Base-by-base conservation (phyloP, 148 eudicot genomes). In the Dysphania ambrosioides region DNA sequence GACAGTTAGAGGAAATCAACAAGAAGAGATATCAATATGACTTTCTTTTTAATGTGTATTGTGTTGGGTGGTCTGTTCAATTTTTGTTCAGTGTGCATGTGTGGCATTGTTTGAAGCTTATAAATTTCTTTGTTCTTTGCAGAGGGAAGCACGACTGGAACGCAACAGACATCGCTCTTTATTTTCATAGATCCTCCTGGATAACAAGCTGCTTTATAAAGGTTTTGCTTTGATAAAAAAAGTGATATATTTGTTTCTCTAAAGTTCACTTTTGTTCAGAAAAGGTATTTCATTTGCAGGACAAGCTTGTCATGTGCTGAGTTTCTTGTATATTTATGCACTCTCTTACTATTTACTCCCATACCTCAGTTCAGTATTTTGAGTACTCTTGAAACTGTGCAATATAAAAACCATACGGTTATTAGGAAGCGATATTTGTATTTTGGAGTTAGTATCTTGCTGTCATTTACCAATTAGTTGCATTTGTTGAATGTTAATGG, bases 91-190 rank as follows among this genome's bases (percentile, higher is more conserved):
- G 13, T 31, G 34, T 24, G 38, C n/a, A 29, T 31, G 2, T n/a
- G n/a, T n/a, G n/a, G n/a, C n/a, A 29, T 34, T 23, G 61, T 31
- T 57, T 44, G 19, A 2, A 35, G 26, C 73, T 61, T 51, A 30
- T 71, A 24, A 35, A 3, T 3, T 61, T 26, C 16, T 61, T 35
- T 73, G 5, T 74, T 21, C 55, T 31, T 26, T 75, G 71, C 90
- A 91, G 97, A 91, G 97, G 83, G 89, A 86, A 84, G 94, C 97
- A 75, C 86, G 97, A 49, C 69, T 91, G 81, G 94, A 91, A 74
- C 97, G 92, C 76, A 89, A 91, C 74, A 31, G 77, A 72, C 85
- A 32, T 65, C 90, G 93, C 44, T 88, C 97, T 24, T 66, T 91
- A 15, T 91, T 91, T 74, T 88, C 94, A 41, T 88, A 88, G 84